phyloP scores from a whole-genome alignment of 2,329 filamentous ascomycete genomes.

The Pochonia chlamydosporia region DNA sequence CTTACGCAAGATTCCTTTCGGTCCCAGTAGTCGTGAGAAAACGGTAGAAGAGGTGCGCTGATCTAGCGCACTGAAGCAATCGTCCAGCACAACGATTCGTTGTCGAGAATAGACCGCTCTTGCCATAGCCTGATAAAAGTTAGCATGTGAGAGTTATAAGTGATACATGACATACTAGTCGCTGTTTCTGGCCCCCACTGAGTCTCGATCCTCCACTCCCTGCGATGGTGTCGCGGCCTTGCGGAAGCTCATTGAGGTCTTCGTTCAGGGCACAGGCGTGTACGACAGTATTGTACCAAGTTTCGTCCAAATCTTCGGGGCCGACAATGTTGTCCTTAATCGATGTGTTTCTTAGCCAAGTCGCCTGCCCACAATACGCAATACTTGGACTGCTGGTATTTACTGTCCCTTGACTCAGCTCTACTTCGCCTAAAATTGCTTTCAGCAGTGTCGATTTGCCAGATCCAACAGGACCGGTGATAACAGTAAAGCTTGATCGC shows the following conservation, averaged over 20 bases:
- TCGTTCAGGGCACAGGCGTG: too few relatives aligned
- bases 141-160: not conserved
- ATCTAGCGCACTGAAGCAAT: conserved; percentile 7
- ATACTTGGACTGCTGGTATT: conserved; percentile 8
- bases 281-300: too few relatives aligned
- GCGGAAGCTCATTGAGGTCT: conserved; percentile 22
- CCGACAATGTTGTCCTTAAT: too few relatives aligned
- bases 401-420: conserved; percentile 14
- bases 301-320: too few relatives aligned
- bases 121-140: conserved; percentile 4
- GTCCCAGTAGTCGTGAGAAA: conserved; percentile 2
- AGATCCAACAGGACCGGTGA: conserved; percentile 24
- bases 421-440: conserved; percentile 23
- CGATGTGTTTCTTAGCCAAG: too few relatives aligned
- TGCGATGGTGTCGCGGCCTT: conserved; percentile 25
- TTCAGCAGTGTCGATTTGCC: conserved; percentile 25
- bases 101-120: conserved; percentile 6
- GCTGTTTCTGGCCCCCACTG: conserved; percentile 30
- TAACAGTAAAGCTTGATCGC: conserved; percentile 13
- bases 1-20: not conserved
- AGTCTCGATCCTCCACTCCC: conserved; percentile 29
- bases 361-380: conserved; percentile 27
- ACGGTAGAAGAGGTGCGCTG: conserved; percentile 1
- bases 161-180: conserved; percentile 21
- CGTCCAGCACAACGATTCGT: conserved; percentile 3